Evolutionary conservation across 2,329 filamentous ascomycete species (phyloP).

Genomic region (Clonostachys rhizophaga): DNA sequence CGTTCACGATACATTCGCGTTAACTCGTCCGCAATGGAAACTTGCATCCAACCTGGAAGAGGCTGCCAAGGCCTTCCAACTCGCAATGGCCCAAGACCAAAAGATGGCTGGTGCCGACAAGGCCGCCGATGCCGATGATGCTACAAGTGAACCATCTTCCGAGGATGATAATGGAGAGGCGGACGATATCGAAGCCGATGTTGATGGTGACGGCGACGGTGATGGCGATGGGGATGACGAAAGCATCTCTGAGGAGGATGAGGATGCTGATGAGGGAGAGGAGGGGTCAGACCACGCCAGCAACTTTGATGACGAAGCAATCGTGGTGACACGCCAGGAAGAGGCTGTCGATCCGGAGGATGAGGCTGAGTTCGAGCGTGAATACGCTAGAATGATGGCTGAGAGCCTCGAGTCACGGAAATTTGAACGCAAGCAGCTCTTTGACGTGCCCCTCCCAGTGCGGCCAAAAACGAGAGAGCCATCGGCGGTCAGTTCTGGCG

Average conservation of each 20-base stretch:
- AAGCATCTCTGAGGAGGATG: conserved; percentile 56
- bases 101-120: conserved; percentile 72
- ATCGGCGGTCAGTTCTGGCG: conserved; percentile 13
- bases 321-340: conserved; percentile 86
- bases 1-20: conserved; percentile 83
- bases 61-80: conserved; percentile 75
- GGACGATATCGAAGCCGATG: conserved; percentile 58
- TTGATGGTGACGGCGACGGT: conserved; percentile 52
- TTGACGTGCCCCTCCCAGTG: conserved; percentile 97
- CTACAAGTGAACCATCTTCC: conserved; percentile 63
- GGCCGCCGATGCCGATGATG: conserved; percentile 65
- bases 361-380: conserved; percentile 95
- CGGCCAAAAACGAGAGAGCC: conserved; percentile 63
- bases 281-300: conserved; percentile 33
- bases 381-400: conserved; percentile 97
- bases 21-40: conserved; percentile 90
- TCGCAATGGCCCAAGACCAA: conserved; percentile 87
- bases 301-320: conserved; percentile 79
- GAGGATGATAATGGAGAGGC: conserved; percentile 72
- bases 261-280: conserved; percentile 16
- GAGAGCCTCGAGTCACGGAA: conserved; percentile 95
- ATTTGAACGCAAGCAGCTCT: conserved; percentile 89
- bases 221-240: conserved; percentile 46
- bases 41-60: conserved; percentile 76
- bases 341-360: conserved; percentile 89